Base-by-base conservation (phyloP, 2,329 filamentous ascomycete genomes). In the Verruconis gallopava region DNA sequence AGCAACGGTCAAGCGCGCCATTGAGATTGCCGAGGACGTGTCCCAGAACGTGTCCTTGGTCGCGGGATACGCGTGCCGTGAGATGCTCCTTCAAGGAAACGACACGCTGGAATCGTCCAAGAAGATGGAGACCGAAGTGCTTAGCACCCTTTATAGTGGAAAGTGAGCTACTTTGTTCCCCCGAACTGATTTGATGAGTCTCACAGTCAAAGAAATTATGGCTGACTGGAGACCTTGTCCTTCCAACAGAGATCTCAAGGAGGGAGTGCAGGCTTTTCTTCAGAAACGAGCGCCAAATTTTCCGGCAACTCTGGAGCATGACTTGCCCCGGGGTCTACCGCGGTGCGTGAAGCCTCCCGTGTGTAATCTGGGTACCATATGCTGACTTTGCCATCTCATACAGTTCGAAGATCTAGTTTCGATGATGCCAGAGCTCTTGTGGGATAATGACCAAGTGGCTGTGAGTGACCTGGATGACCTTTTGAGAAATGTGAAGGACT, bases 21-120 rank as follows among this genome's bases (percentile, higher is more conserved):
- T 86, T 33, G 72, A 72, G 51, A 62, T 85, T 20, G 81, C 81
- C 1, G 67, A 69, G 18, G 79, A 84, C 39, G 71, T 85, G 34
- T 78, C 74, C 1, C 60, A 62, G 49, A 81, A 83, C n/a, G 25
- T 30, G 6, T 30, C 25, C 6, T n/a, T 30, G 25, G 25, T 30
- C 25, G 25, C 25, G 25, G 25, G 25, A 9, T 30, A 30, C n/a
- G 25, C 25, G 25, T 9, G n/a, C n/a, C 25, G 25, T 30, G 25
- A 30, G 25, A 30, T 30, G 25, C 6, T 30, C 25, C n/a, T 30
- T 9, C 25, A 30, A n/a, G 25, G 25, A 9, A 30, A 30, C n/a
- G 25, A 30, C 6, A 30, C 25, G 6, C 25, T 30, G 25, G 25
- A 30, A n/a, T 9, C 25, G 25, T 30, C 25, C 9, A 30, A 30